Conservation (phyloP, 1,139 yeast genomes). For the Diutina mesorugosa region DNA sequence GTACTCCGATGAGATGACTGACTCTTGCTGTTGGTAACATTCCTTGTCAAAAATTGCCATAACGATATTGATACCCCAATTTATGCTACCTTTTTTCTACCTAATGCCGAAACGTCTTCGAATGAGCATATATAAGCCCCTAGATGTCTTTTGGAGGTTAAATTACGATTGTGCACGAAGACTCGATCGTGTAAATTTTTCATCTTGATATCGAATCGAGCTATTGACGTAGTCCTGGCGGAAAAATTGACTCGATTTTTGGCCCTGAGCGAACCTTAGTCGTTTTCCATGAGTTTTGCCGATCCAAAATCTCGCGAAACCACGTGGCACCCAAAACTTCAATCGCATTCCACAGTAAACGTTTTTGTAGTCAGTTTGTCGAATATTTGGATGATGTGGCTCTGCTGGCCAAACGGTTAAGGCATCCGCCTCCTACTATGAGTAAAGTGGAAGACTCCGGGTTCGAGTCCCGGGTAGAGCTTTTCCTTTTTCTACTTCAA, state of each 20-base stretch:
- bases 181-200: too few species aligned
- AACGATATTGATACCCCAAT: too few species aligned
- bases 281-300: neutral
- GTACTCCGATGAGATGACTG: too few species aligned
- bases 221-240: neutral
- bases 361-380: neutral
- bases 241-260: neutral
- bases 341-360: neutral
- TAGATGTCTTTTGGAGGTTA: too few species aligned
- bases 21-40: too few species aligned
- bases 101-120: too few species aligned
- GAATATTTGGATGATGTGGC: neutral
- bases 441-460: constrained; percentile 3
- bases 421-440: constrained; percentile 2
- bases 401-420: constrained; percentile 3
- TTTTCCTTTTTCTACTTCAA: neutral
- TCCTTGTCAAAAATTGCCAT: too few species aligned
- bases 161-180: too few species aligned
- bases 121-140: too few species aligned
- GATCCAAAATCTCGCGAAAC: too few species aligned
- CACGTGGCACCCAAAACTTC: neutral
- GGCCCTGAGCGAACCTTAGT: neutral
- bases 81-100: too few species aligned
- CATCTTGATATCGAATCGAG: neutral
- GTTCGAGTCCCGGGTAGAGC: constrained; percentile 3